phyloP scores from a whole-genome alignment of 1,284 basidiomycete genomes.

The Marasmius fiardii region DNA sequence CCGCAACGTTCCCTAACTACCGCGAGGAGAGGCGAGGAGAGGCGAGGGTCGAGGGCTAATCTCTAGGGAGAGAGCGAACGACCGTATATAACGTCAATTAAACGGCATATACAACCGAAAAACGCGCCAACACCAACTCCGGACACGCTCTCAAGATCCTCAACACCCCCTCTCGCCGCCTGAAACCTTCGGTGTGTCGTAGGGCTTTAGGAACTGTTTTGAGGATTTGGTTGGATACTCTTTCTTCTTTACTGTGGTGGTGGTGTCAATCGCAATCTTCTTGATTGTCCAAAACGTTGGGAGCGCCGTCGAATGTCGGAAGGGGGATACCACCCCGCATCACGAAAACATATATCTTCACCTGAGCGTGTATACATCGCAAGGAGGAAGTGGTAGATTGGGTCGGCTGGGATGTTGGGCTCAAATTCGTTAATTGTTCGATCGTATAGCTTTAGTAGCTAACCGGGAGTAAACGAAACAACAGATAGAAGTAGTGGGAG shows the following conservation, averaged over 20 bases:
- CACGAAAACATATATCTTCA: constrained; percentile 83
- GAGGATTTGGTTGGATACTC: constrained; percentile 84
- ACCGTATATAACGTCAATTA: too few species aligned
- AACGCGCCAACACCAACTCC: constrained; percentile 84
- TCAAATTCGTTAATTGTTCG: constrained; percentile 37
- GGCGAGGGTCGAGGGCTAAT: constrained; percentile 80
- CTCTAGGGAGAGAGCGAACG: constrained; percentile 23
- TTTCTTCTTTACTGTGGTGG: constrained; percentile 34
- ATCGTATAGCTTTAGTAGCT: constrained; percentile 70
- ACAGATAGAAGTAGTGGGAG: neutral
- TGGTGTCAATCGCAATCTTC: constrained; percentile 23
- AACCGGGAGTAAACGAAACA: constrained; percentile 7
- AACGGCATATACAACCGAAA: too few species aligned
- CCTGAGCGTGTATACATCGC: constrained; percentile 85
- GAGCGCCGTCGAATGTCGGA: constrained; percentile 29
- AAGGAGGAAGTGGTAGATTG: constrained; percentile 86
- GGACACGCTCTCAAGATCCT: constrained; percentile 81
- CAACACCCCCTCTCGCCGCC: constrained; percentile 83
- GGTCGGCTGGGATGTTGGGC: constrained; percentile 63
- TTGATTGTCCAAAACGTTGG: constrained; percentile 22
- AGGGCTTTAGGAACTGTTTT: constrained; percentile 71
- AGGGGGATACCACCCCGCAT: constrained; percentile 89
- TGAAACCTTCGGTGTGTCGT: constrained; percentile 79
- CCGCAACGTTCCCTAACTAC: constrained; percentile 87
- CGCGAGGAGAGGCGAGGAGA: constrained; percentile 83